A percentile compares a stretch with the other conserved stretches of the same genome.
Conservation (phyloP, 2,329 filamentous ascomycete species). For the Karstenula rhodostoma region DNA sequence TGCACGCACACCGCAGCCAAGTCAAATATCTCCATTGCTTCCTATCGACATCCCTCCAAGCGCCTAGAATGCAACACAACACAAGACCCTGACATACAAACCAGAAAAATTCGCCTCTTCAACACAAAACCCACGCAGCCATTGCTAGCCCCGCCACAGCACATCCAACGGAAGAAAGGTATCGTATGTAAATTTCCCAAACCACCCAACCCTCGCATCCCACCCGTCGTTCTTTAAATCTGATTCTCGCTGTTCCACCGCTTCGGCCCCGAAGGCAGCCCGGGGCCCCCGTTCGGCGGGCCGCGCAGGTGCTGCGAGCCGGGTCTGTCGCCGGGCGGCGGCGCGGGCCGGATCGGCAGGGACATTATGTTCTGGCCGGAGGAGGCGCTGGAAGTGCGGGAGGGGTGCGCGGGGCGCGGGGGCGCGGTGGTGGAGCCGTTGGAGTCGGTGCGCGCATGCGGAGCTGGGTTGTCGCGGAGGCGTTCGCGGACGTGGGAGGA, state of each 20-base stretch:
- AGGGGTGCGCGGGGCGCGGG: constrained; percentile 52
- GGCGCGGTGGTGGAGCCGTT: constrained; percentile 39
- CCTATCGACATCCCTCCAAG: too few relatives aligned
- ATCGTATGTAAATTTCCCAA: constrained; percentile 9
- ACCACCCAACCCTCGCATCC: not conserved
- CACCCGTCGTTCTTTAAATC: not conserved
- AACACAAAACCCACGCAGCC: not conserved
- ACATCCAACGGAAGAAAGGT: constrained; percentile 8
- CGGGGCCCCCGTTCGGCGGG: constrained; percentile 30
- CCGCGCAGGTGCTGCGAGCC: constrained; percentile 37
- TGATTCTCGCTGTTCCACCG: constrained; percentile 46
- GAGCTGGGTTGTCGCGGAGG: constrained; percentile 44
- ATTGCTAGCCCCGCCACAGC: not conserved
- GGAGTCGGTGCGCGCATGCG: constrained; percentile 30
- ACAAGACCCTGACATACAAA: too few relatives aligned
- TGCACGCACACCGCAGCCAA: too few relatives aligned
- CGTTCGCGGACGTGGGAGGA: constrained; percentile 58
- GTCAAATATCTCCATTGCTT: too few relatives aligned
- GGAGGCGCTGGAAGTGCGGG: constrained; percentile 53
- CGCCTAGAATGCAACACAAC: too few relatives aligned
- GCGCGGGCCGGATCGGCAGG: constrained; percentile 57
- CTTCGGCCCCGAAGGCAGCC: constrained; percentile 37
- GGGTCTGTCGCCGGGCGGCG: constrained; percentile 31
- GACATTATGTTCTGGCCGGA: constrained; percentile 50
- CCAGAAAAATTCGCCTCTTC: too few relatives aligned